Conservation (phyloP, 2,329 filamentous ascomycete species). For the Blastomyces emzantsi region DNA sequence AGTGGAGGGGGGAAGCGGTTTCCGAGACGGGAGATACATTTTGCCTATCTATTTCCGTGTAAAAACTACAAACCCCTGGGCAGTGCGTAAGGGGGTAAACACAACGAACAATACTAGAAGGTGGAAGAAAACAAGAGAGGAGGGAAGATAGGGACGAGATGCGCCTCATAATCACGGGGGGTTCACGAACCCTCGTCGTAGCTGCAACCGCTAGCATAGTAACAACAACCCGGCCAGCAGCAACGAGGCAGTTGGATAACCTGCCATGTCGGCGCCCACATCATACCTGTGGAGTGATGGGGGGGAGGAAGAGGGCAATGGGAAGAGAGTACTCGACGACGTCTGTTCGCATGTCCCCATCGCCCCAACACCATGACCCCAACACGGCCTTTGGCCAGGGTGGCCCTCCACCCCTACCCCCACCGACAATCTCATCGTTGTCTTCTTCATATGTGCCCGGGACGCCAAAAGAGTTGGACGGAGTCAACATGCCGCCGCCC, state of each 20-base stretch:
- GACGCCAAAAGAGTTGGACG: neutral
- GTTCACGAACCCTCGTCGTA: neutral
- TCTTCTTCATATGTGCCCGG: neutral
- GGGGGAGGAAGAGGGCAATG: neutral
- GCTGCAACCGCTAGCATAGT: neutral
- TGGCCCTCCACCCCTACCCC: neutral
- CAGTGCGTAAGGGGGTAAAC: neutral
- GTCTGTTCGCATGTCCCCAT: neutral
- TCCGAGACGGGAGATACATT: neutral
- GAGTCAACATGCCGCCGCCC: neutral
- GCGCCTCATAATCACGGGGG: neutral
- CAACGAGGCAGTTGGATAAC: neutral
- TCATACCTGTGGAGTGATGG: neutral
- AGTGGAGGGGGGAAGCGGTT: neutral
- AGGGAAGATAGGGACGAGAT: neutral
- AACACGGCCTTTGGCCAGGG: neutral
- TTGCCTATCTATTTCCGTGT: too few relatives aligned
- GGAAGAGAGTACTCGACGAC: neutral
- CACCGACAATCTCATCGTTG: neutral
- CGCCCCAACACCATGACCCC: neutral
- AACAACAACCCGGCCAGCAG: neutral
- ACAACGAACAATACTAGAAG: neutral
- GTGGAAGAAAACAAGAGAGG: neutral
- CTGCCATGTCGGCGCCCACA: neutral
- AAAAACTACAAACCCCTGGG: neutral